phyloP scores from a whole-genome alignment of 306 rosid species.

The Mimosa bimucronata region DNA sequence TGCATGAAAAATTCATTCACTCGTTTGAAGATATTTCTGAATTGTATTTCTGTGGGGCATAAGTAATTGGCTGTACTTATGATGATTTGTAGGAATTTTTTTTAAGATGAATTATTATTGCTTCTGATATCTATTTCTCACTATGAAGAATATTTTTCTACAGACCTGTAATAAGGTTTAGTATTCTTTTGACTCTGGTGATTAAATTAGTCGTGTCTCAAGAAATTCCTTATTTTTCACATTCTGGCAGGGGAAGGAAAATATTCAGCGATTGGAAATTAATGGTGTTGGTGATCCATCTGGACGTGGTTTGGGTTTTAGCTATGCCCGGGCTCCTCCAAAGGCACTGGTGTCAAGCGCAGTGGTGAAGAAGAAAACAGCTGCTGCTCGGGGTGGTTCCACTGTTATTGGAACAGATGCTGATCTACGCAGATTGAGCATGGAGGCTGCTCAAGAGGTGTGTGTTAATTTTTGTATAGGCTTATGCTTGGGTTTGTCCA shows the following conservation, averaged over 20 bases:
- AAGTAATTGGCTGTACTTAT: constrained; percentile 1
- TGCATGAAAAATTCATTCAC: constrained; percentile 14
- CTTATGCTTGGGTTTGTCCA: not conserved
- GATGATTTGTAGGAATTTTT: not conserved
- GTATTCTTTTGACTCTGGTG: constrained; percentile 17
- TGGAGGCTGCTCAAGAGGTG: constrained; percentile 99
- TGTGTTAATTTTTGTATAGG: constrained; percentile 13
- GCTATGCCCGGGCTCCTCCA: constrained; percentile 84
- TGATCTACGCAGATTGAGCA: constrained; percentile 96
- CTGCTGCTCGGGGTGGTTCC: too few species aligned
- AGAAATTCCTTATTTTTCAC: not conserved
- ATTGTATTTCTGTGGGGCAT: constrained; percentile 8
- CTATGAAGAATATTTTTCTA: constrained; percentile 7
- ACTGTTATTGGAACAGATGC: too few species aligned
- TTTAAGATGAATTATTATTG: not conserved
- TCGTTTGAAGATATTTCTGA: constrained; percentile 8
- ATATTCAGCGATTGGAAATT: constrained; percentile 88
- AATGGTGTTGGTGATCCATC: constrained; percentile 98
- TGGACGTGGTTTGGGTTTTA: constrained; percentile 93
- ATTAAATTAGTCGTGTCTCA: constrained; percentile 21
- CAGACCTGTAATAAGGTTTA: not conserved
- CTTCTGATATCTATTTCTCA: not conserved
- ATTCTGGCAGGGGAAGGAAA: constrained; percentile 78
- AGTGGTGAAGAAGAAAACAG: constrained; percentile 74
- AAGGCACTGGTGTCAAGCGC: constrained; percentile 88